phyloP scores from a whole-genome alignment of 202 grass and related monocot genomes.

The Saccharum hybrid region DNA sequence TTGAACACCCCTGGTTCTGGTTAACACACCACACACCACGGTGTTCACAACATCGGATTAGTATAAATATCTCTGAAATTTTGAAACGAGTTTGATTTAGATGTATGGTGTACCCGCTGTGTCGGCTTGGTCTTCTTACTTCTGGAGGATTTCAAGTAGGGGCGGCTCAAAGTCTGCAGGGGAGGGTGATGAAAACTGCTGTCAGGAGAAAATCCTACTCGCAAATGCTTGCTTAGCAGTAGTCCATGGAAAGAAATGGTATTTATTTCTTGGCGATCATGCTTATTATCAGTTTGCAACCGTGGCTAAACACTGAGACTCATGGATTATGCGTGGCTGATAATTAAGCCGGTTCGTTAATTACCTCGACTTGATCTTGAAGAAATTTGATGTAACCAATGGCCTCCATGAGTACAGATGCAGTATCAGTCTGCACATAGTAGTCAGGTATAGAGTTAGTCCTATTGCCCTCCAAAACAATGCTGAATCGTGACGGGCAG shows the following conservation, averaged over 20 bases:
- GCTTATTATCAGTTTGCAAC: neutral
- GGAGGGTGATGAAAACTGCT: neutral
- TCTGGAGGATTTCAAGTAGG: constrained; percentile 76
- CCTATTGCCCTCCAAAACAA: neutral
- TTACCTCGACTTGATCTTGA: constrained; percentile 95
- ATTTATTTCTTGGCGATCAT: neutral
- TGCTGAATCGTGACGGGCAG: neutral
- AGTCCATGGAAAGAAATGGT: neutral
- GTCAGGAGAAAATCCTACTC: constrained; percentile 10
- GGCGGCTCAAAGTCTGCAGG: constrained; percentile 84
- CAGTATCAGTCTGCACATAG: constrained; percentile 83
- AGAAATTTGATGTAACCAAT: constrained; percentile 99
- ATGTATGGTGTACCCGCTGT: constrained; percentile 53
- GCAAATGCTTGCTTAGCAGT: neutral
- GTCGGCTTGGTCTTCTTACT: constrained; percentile 69
- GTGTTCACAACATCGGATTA: neutral
- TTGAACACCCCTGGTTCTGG: constrained; percentile 9
- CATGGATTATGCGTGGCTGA: neutral
- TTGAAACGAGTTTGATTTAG: neutral
- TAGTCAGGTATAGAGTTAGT: neutral
- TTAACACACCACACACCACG: neutral
- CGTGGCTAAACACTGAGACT: neutral
- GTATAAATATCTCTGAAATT: neutral
- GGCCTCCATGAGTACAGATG: constrained; percentile 97
- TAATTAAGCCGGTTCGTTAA: neutral